Conservation (phyloP, 805 yeast species). For the Hanseniaspora meyeri region DNA sequence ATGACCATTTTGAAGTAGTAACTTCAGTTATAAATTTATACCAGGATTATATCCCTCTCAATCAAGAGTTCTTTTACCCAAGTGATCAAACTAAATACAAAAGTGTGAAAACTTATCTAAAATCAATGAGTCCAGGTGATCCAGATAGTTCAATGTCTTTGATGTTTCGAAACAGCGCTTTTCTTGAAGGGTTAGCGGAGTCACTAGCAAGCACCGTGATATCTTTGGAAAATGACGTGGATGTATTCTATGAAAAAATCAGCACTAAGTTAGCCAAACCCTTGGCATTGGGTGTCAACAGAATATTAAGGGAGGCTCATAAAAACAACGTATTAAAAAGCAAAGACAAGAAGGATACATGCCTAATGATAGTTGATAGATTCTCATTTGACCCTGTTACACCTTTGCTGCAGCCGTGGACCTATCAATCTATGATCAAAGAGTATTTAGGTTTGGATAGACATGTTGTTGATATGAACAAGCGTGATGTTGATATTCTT, state of each 20-base stretch:
- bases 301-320: slow-evolving; percentile 52
- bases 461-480: slow-evolving; percentile 61
- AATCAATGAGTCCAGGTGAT: slow-evolving; percentile 18
- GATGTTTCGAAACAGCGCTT: slow-evolving; percentile 15
- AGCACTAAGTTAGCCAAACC: slow-evolving; percentile 29
- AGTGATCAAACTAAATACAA: slow-evolving; percentile 1
- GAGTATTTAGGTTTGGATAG: slow-evolving; percentile 74
- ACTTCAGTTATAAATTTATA: slow-evolving; percentile 68
- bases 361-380: slow-evolving; percentile 63
- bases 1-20: slow-evolving; percentile 76
- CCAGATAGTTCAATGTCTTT: slow-evolving; percentile 22
- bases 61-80: slow-evolving; percentile 48
- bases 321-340: slow-evolving; percentile 49
- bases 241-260: slow-evolving; percentile 63
- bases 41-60: slow-evolving; percentile 68
- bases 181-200: slow-evolving; percentile 36
- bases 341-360: slow-evolving; percentile 39
- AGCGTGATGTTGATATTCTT: slow-evolving; percentile 12
- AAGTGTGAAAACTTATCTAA: background rate
- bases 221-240: slow-evolving; percentile 65
- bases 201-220: slow-evolving; percentile 32
- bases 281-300: slow-evolving; percentile 1
- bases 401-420: slow-evolving; percentile 90
- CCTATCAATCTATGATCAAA: slow-evolving; percentile 94
- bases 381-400: slow-evolving; percentile 76